Conservation (phyloP, 179 eudicot genomes). For the Corrigiola litoralis region DNA sequence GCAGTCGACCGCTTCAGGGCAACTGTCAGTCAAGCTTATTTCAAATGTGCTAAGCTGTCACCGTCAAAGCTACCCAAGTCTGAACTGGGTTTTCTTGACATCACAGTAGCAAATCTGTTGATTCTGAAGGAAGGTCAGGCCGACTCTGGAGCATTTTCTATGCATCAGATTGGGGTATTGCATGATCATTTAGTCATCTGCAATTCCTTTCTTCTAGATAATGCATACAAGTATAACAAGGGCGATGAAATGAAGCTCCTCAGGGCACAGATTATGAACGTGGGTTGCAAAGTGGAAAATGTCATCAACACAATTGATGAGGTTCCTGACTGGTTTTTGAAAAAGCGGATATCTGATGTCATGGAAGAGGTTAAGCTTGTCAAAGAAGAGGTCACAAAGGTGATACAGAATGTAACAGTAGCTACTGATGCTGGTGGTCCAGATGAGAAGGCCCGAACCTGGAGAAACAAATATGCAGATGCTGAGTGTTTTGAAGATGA, state of each 20-base stretch:
- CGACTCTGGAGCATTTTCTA: background rate
- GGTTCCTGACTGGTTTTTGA: constrained; percentile 5
- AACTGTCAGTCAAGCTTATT: background rate
- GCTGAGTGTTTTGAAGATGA: too few species aligned
- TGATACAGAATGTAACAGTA: background rate
- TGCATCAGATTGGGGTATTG: background rate
- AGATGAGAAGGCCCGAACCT: background rate
- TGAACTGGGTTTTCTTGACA: background rate
- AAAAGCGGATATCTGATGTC: background rate
- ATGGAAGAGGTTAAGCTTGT: background rate
- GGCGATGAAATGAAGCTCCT: background rate
- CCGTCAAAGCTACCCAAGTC: background rate
- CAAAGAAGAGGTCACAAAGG: background rate
- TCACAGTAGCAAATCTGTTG: background rate
- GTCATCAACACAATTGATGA: background rate
- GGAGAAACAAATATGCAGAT: too few species aligned
- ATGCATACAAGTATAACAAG: background rate
- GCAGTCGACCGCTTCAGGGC: background rate
- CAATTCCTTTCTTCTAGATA: background rate
- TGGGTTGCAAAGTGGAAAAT: background rate
- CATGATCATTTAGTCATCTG: background rate
- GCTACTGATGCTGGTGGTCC: background rate
- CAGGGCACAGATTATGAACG: background rate
- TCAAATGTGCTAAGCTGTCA: background rate
- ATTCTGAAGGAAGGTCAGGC: background rate